Evolutionary conservation across 495 filamentous ascomycete genomes (phyloP).

Genomic region (Penicillium steckii): DNA sequence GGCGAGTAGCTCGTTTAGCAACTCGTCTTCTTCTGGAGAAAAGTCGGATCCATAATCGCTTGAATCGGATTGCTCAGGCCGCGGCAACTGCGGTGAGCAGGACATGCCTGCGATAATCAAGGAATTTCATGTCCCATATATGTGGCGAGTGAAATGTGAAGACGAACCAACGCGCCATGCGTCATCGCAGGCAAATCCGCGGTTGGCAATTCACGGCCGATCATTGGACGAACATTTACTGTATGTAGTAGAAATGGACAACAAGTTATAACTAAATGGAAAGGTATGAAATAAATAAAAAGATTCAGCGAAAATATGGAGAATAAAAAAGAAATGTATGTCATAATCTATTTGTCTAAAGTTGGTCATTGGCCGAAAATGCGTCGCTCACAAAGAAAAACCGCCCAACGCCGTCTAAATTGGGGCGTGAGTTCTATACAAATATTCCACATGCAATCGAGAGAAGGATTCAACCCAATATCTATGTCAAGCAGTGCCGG

Average conservation of each 20-base stretch:
- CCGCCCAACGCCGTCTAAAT: neutral
- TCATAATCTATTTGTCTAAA: conserved; percentile 20
- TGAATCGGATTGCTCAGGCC: conserved; percentile 15
- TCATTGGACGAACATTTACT: neutral
- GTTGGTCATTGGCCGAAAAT: conserved; percentile 19
- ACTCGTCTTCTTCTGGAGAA: conserved; percentile 57
- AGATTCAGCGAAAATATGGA: neutral
- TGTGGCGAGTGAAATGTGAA: conserved; percentile 8
- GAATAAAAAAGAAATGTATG: conserved; percentile 3
- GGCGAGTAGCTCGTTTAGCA: conserved; percentile 47
- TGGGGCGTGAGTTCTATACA: conserved; percentile 19
- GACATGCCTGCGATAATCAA: conserved; percentile 36
- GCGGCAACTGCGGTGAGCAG: conserved; percentile 26
- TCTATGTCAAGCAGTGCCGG: conserved; percentile 25
- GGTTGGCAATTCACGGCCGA: conserved; percentile 3
- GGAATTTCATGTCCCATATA: conserved; percentile 21
- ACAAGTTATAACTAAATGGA: neutral
- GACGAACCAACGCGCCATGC: conserved; percentile 2
- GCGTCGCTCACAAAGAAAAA: conserved; percentile 13
- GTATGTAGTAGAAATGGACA: neutral
- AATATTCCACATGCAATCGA: neutral
- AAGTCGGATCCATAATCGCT: conserved; percentile 74
- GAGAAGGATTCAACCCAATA: neutral
- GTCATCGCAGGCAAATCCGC: conserved; percentile 13
- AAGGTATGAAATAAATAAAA: neutral